Evolutionary conservation across 2,329 filamentous ascomycete species (phyloP), one percentile per base, ranked within the genome.

Genomic region (Dendryphion nanum): DNA sequence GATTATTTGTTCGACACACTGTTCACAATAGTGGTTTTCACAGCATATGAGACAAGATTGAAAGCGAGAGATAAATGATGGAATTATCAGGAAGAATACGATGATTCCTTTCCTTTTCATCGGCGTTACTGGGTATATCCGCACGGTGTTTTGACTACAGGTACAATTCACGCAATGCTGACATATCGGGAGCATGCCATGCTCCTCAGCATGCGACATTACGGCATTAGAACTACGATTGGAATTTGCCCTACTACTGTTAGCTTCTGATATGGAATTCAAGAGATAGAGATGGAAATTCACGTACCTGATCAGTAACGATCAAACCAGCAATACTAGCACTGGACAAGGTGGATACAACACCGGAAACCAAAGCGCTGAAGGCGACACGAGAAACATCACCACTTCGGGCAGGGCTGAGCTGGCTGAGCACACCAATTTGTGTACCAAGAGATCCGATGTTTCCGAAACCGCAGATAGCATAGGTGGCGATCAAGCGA

Each of bases 401-500:
- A 41, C 83, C 86, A 24, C 79, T 77, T 30, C 88, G 80, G 4
- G 75, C 74, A 1, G 89, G 88, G 0, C 86, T 83, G 44, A 95
- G 79, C 69, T 94, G 88, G 4, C 84, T 80, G 36, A 95, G 76
- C 41, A 94, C 87, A 72, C 89, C 89, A 44, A 95, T 93, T 68
- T 95, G 89, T 39, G 89, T 91, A 61, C 89, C 89, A 33, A 95
- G 77, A 19, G 87, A 91, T 37, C 86, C 85, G 51, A 95, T 85
- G 71, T 95, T 95, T 46, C 87, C 89, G 51, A 69, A 70, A 41
- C 75, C 74, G 67, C 88, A 94, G 48, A 90, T 78, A 15, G 86
- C 86, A 60, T 95, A 95, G 35, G 87, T 94, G 31, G 85, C 86
- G 57, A 95, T 94, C 49, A 95, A 77, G 31, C 76, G 76, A 17